Percentiles rank a stretch among this genome's conserved stretches.
Evolutionary conservation across 106 monocot species (phyloP).

Genomic region (Apostasia shenzhenica): DNA sequence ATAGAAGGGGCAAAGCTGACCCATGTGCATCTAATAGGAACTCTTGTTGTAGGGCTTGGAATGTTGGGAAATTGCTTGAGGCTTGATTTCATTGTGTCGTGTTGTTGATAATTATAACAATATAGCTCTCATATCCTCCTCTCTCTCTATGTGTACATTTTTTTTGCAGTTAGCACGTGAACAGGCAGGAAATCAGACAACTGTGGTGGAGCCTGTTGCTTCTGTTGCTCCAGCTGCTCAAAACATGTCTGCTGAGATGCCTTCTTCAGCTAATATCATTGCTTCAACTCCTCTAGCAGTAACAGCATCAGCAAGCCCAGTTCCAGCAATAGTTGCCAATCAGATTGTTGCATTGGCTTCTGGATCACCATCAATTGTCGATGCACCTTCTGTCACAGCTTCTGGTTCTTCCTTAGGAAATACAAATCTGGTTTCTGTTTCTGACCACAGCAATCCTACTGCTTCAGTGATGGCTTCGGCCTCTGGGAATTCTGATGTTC

Average conservation of each 20-base stretch:
- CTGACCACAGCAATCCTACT: constrained; percentile 10
- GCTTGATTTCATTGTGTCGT: not conserved
- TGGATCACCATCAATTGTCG: constrained; percentile 20
- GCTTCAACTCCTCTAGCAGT: not conserved
- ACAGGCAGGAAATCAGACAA: constrained; percentile 45
- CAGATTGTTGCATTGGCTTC: constrained; percentile 17
- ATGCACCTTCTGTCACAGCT: constrained; percentile 16
- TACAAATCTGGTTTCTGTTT: constrained; percentile 11
- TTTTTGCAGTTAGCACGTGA: constrained; percentile 84
- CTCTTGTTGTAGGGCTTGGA: not conserved
- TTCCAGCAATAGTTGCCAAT: constrained; percentile 13
- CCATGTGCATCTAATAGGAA: too few relatives aligned
- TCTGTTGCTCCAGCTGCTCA: constrained; percentile 10
- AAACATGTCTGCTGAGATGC: constrained; percentile 16
- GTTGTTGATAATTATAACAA: not conserved
- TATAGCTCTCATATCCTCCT: not conserved
- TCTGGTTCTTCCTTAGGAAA: constrained; percentile 9
- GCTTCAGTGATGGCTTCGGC: constrained; percentile 15
- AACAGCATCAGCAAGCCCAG: constrained; percentile 22
- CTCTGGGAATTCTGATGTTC: constrained; percentile 2
- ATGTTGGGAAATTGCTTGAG: not conserved
- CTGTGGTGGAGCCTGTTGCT: constrained; percentile 22
- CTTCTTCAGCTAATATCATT: constrained; percentile 7
- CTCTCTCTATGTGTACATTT: not conserved
- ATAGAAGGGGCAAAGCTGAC: not conserved